Evolutionary conservation across 306 rosid species (phyloP).

Genomic region (barrel medic (Medicago truncatula)): DNA sequence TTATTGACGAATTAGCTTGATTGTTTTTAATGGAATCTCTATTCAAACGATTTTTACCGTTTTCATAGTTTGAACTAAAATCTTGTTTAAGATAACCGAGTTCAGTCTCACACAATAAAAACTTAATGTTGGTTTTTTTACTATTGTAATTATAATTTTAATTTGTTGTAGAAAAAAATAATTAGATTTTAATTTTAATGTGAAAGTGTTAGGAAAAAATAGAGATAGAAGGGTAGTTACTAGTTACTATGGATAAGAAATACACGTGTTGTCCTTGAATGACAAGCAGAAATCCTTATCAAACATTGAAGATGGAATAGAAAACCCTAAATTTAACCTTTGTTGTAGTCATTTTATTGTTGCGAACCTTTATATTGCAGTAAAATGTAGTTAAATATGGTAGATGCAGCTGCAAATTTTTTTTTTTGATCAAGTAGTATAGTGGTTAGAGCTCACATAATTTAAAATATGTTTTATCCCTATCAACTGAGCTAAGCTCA

Average conservation of each 20-base stretch:
- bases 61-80: background rate
- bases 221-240: constrained; percentile 35
- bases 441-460: too few species aligned
- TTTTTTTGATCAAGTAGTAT: too few species aligned
- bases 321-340: background rate
- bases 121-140: background rate
- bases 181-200: constrained; percentile 1
- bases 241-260: constrained; percentile 51
- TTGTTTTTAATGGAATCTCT: background rate
- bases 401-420: too few species aligned
- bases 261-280: constrained; percentile 52
- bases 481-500: too few species aligned
- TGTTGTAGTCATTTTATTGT: background rate
- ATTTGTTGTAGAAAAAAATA: constrained; percentile 18
- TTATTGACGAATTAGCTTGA: background rate
- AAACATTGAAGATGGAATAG: constrained; percentile 34
- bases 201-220: constrained; percentile 17
- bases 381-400: too few species aligned
- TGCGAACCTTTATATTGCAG: too few species aligned
- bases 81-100: background rate
- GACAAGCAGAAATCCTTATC: constrained; percentile 46
- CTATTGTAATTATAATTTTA: background rate
- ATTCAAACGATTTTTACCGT: background rate
- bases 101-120: background rate
- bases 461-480: too few species aligned